phyloP scores from a whole-genome alignment of 2,329 filamentous ascomycete genomes.

The Ophioceras dolichostomum region DNA sequence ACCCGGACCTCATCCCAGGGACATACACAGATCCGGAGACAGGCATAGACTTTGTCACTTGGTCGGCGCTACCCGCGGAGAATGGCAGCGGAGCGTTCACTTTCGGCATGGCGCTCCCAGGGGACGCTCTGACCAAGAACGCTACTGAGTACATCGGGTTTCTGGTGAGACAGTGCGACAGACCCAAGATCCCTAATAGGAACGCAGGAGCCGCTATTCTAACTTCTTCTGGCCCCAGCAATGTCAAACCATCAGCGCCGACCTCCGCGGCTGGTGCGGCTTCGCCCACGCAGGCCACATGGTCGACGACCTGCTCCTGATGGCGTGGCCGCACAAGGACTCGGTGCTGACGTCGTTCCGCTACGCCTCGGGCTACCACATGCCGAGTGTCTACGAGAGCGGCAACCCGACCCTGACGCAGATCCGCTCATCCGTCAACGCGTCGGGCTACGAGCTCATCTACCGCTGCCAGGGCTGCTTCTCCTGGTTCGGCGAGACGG shows the following conservation, averaged over 20 bases:
- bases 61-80: constrained; percentile 1
- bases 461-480: constrained; percentile 51
- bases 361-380: constrained; percentile 44
- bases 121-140: constrained; percentile 29
- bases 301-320: constrained; percentile 43
- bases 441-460: constrained; percentile 46
- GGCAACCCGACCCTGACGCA: constrained; percentile 49
- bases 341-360: constrained; percentile 44
- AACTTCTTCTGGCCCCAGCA: constrained; percentile 19
- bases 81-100: constrained; percentile 8
- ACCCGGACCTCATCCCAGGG: background rate
- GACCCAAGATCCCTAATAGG: background rate
- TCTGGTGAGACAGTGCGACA: constrained; percentile 30
- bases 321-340: constrained; percentile 43
- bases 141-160: constrained; percentile 47
- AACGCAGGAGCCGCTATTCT: constrained; percentile 4
- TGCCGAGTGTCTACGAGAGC: constrained; percentile 43
- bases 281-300: constrained; percentile 43
- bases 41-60: constrained; percentile 7
- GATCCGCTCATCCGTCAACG: constrained; percentile 44
- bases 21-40: constrained; percentile 4
- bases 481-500: constrained; percentile 20
- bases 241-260: constrained; percentile 29
- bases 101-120: constrained; percentile 42
- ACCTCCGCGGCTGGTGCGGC: constrained; percentile 43